Evolutionary conservation across 805 yeast genomes (phyloP), one percentile per base, ranked within the genome.

Genomic region (Schizosaccharomyces octosporus): DNA sequence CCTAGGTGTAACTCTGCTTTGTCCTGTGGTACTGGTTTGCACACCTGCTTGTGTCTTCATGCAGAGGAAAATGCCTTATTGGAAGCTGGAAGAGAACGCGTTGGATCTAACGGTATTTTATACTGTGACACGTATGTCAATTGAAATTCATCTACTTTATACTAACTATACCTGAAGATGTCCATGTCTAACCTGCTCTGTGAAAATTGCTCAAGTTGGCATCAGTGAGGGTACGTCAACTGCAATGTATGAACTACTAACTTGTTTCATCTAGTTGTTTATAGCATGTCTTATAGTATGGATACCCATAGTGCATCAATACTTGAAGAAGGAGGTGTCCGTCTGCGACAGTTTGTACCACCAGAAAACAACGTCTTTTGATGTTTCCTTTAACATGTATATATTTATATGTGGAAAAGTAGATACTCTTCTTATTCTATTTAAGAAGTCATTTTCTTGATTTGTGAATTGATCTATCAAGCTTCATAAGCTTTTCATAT

Each of bases 31-130:
- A 76, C 79, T 1, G 81, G 78, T 1, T 73, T 90, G 48, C 78
- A 84, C 3, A 87, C 97, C 0, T 93, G 99, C 70, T 72, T 93
- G 59, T 93, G 99, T 70, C 72, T 93, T 42, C 99, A 93, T 70
- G 98, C 97, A 0, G 99, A 93, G 70, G 99, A 93, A 67, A 93
- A 93, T 70, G 97, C 98, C 0, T 74, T 93, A 48, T 71, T 93
- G 60, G 98, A 93, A 70, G 87, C 96, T 6, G 98, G 98, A 1
- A 76, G 97, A 64, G 95, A 85, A 65, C 74, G 97, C 62, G 78
- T 87, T 11, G 85, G 85, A 0, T 72, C 72, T 11, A 66, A 66
- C 2, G 71, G 74, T 51, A 81, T 81, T 0, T 72, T 88, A 62
- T 93, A 93, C 70, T 93, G 98, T 72, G 93, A 93, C 70, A 93